Evolutionary conservation across 2,329 filamentous ascomycete genomes (phyloP).

Genomic region (Emmonsia crescens): DNA sequence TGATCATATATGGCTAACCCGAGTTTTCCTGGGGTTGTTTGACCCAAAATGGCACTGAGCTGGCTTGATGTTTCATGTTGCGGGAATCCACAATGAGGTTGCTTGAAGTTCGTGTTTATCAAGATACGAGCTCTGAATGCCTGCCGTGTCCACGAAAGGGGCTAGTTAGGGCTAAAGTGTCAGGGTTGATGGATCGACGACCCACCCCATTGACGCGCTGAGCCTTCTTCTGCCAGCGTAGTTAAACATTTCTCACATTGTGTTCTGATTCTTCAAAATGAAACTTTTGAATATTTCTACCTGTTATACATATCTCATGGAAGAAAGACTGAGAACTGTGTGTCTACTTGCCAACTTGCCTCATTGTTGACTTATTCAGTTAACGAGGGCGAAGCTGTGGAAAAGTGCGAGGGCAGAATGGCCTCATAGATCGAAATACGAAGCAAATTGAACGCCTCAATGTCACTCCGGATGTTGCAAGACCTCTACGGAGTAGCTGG

Average conservation of each 20-base stretch:
- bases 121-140: neutral
- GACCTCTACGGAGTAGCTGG: too few relatives aligned
- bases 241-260: neutral
- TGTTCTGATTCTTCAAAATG: neutral
- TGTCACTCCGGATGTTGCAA: neutral
- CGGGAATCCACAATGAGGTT: too few relatives aligned
- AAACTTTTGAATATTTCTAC: neutral
- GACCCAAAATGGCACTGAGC: neutral
- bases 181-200: too few relatives aligned
- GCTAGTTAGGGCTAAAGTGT: too few relatives aligned
- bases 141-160: neutral
- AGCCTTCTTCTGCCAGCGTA: too few relatives aligned
- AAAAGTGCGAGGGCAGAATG: too few relatives aligned
- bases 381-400: too few relatives aligned
- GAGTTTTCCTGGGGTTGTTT: neutral
- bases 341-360: neutral
- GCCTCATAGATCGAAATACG: too few relatives aligned
- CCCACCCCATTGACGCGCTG: too few relatives aligned
- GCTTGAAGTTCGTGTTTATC: neutral
- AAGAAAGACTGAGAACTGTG: neutral
- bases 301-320: neutral
- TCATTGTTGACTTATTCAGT: too few relatives aligned
- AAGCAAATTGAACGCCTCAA: neutral
- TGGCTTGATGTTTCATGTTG: too few relatives aligned
- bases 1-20: neutral